Conservation (phyloP, 169 alveolate genomes). For the Plasmodium ovale region DNA sequence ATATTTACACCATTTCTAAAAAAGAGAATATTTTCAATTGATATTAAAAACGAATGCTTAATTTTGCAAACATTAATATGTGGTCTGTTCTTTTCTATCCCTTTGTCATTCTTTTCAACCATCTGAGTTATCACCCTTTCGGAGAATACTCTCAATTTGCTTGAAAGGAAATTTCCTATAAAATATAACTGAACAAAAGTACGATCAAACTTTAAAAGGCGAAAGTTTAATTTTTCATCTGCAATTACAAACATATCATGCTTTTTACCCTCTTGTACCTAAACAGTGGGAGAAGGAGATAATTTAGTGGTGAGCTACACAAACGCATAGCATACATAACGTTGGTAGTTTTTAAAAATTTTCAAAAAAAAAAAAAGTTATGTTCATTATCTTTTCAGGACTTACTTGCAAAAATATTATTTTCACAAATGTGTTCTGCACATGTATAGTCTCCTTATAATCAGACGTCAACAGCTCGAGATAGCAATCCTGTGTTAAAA, state of each 20-base stretch:
- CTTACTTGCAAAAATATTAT: constrained; percentile 51
- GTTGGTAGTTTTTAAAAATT: not conserved
- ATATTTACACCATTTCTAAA: constrained; percentile 1
- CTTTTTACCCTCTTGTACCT: constrained; percentile 15
- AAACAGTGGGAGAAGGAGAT: not conserved
- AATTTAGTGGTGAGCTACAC: no score
- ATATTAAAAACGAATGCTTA: constrained; percentile 4
- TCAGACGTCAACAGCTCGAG: constrained; percentile 37
- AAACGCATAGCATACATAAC: not conserved
- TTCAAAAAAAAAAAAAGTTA: not conserved
- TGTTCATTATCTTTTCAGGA: not conserved
- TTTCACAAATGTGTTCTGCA: constrained; percentile 56
- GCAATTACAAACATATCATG: constrained; percentile 33
- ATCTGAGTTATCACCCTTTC: not conserved
- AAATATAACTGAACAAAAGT: constrained; percentile 34
- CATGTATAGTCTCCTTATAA: constrained; percentile 28
- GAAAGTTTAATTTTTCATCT: constrained; percentile 59
- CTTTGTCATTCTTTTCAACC: not conserved
- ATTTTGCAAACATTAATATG: constrained; percentile 33
- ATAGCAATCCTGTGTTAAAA: constrained; percentile 29
- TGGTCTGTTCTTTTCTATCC: constrained; percentile 1
- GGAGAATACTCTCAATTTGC: constrained; percentile 19
- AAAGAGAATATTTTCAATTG: constrained; percentile 49
- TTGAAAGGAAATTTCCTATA: constrained; percentile 28
- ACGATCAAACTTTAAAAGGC: constrained; percentile 27